phyloP scores from a whole-genome alignment of 1,284 basidiomycete species.

The Ustilago crameri region DNA sequence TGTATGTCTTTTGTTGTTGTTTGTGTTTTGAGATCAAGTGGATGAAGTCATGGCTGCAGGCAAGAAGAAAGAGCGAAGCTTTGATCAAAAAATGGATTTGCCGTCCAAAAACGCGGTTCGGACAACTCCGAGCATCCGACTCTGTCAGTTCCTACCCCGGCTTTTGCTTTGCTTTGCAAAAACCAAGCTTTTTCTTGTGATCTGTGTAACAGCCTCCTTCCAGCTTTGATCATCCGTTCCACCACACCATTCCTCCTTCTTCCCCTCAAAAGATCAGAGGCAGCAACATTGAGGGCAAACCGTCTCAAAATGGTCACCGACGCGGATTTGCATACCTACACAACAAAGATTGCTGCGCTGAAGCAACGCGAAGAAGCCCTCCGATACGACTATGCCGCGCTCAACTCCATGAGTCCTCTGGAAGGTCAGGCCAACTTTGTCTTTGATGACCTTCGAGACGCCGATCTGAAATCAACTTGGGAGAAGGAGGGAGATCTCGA shows the following conservation, averaged over 20 bases:
- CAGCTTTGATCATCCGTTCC: too few species aligned
- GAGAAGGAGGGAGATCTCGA: conserved; percentile 34
- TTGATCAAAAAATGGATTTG: neutral
- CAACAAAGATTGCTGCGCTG: conserved; percentile 19
- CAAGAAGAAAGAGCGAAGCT: neutral
- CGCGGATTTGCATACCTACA: conserved; percentile 11
- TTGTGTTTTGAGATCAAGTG: too few species aligned
- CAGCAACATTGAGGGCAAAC: neutral
- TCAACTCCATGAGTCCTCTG: conserved; percentile 16
- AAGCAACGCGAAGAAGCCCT: conserved; percentile 28
- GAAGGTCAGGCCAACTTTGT: conserved; percentile 30
- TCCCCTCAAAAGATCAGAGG: too few species aligned
- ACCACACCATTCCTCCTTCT: neutral
- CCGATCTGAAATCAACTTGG: conserved; percentile 30
- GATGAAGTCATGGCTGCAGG: neutral
- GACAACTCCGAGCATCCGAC: conserved; percentile 15
- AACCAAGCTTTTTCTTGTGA: too few species aligned
- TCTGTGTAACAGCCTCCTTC: too few species aligned
- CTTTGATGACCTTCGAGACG: conserved; percentile 22
- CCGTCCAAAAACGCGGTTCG: neutral
- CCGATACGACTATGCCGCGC: conserved; percentile 46
- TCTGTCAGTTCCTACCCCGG: too few species aligned
- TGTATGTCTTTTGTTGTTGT: too few species aligned
- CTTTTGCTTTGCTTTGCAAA: neutral
- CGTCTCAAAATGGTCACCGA: conserved; percentile 1